Conservation (phyloP, 2,329 filamentous ascomycete genomes). For the Stylonectria norvegica region DNA sequence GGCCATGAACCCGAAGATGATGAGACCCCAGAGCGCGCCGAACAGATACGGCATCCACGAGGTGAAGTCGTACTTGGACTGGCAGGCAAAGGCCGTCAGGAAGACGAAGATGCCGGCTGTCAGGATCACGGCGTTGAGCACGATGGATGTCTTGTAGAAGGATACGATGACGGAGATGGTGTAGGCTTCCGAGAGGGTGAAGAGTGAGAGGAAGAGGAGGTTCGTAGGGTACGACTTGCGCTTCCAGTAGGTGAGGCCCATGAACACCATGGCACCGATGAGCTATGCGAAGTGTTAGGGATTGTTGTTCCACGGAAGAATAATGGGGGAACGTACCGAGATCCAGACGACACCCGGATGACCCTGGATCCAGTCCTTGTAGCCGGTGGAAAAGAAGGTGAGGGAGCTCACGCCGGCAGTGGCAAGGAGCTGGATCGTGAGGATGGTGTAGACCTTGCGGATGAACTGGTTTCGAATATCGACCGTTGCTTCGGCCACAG, state of each 20-base stretch:
- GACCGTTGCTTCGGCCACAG: slow-evolving; percentile 87
- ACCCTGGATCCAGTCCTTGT: slow-evolving; percentile 82
- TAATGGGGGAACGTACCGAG: slow-evolving; percentile 52
- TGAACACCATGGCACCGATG: slow-evolving; percentile 77
- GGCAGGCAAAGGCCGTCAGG: slow-evolving; percentile 85
- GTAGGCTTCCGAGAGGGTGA: slow-evolving; percentile 92
- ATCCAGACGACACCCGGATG: slow-evolving; percentile 82
- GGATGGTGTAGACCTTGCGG: slow-evolving; percentile 95
- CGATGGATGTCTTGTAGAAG: slow-evolving; percentile 79
- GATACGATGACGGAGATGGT: slow-evolving; percentile 88
- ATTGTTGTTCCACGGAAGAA: neutral
- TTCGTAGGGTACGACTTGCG: slow-evolving; percentile 94
- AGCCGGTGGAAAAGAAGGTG: slow-evolving; percentile 77
- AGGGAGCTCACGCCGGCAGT: slow-evolving; percentile 78
- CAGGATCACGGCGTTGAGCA: slow-evolving; percentile 84
- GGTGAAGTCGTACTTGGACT: slow-evolving; percentile 98
- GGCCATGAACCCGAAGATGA: slow-evolving; percentile 91
- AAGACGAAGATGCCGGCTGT: slow-evolving; percentile 81
- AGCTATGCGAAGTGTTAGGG: slow-evolving; percentile 45
- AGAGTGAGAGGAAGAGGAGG: slow-evolving; percentile 83
- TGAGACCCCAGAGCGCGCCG: slow-evolving; percentile 80
- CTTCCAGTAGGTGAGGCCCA: slow-evolving; percentile 91
- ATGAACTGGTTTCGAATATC: slow-evolving; percentile 97
- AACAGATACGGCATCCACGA: slow-evolving; percentile 96
- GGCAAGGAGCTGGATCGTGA: slow-evolving; percentile 88